A percentile compares a stretch with the other conserved stretches of the same genome.
These are phyloP conservation scores for Hortaea werneckii DNA, from an alignment of 2,329 filamentous ascomycete genomes.

Conservation along the genomic window DNA sequence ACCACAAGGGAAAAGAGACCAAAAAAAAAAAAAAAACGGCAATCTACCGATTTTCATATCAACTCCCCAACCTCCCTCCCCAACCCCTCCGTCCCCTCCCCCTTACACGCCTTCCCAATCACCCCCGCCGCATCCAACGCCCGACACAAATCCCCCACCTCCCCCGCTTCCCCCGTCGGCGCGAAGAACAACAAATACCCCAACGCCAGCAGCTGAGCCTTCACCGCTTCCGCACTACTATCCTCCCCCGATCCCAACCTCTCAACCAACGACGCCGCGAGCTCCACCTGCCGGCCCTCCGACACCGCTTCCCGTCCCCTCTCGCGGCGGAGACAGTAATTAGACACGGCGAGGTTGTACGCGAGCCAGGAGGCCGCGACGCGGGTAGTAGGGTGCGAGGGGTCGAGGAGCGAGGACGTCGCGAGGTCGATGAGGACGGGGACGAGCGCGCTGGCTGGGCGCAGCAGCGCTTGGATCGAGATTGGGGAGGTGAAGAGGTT, in stretches of 20 bases:
- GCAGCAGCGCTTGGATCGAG: constrained; percentile 42
- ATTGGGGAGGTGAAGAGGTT: constrained; percentile 73
- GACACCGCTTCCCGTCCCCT: constrained; percentile 49
- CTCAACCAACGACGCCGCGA: constrained; percentile 72
- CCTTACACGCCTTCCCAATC: constrained; percentile 33
- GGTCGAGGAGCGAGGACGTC: constrained; percentile 69
- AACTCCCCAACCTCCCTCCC: constrained; percentile 21
- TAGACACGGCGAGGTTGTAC: constrained; percentile 68
- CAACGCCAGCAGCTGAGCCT: constrained; percentile 65
- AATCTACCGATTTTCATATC: no score
- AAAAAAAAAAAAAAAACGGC: no score
- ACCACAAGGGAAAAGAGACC: no score
- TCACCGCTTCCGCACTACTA: constrained; percentile 55
- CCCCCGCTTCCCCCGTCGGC: constrained; percentile 57
- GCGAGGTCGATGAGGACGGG: constrained; percentile 54
- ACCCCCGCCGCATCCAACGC: constrained; percentile 64
- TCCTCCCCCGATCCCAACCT: constrained; percentile 46
- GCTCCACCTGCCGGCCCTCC: constrained; percentile 65
- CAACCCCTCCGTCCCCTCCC: constrained; percentile 25
- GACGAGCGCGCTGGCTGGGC: not conserved
- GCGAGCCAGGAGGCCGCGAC: constrained; percentile 74
- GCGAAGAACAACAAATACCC: constrained; percentile 67
- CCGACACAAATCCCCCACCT: constrained; percentile 68
- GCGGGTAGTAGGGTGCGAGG: constrained; percentile 60
- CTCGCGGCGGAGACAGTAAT: constrained; percentile 54